Percentiles rank a stretch among this genome's conserved stretches.
phyloP scores from a whole-genome alignment of 441 rosid genomes.

The Sinapis alba region DNA sequence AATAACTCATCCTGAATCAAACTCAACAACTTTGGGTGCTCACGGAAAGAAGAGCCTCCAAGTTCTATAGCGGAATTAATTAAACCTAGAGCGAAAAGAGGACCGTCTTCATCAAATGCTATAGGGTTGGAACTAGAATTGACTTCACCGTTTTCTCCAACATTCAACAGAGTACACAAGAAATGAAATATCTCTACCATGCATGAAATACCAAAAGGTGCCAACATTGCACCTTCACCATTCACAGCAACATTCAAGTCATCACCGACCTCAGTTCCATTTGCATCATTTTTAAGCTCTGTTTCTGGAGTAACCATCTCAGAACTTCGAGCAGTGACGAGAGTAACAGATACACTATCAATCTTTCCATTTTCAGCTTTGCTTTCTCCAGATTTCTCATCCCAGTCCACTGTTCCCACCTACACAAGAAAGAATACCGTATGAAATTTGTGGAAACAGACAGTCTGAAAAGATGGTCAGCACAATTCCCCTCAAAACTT shows the following conservation, averaged over 20 bases:
- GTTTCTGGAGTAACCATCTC: slow-evolving; percentile 43
- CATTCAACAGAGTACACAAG: slow-evolving; percentile 80
- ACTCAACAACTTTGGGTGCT: slow-evolving; percentile 65
- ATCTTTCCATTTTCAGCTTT: slow-evolving; percentile 66
- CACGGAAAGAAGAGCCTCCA: slow-evolving; percentile 69
- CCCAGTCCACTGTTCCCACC: slow-evolving; percentile 58
- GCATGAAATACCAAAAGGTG: slow-evolving; percentile 87
- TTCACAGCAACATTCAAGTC: slow-evolving; percentile 47
- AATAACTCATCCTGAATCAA: slow-evolving; percentile 85
- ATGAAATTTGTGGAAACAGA: slow-evolving; percentile 18
- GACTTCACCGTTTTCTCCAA: slow-evolving; percentile 59
- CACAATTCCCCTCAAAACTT: background rate
- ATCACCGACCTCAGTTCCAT: slow-evolving; percentile 42
- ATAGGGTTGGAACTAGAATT: slow-evolving; percentile 72
- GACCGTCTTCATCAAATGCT: slow-evolving; percentile 94
- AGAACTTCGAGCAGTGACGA: slow-evolving; percentile 52
- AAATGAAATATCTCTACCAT: slow-evolving; percentile 94
- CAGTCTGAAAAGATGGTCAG: slow-evolving; percentile 1
- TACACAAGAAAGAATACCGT: slow-evolving; percentile 44
- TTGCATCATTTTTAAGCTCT: slow-evolving; percentile 50
- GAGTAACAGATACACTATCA: slow-evolving; percentile 47
- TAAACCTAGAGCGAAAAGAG: slow-evolving; percentile 90
- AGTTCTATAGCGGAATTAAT: slow-evolving; percentile 89
- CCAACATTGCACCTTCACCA: slow-evolving; percentile 60
- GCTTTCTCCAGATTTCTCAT: slow-evolving; percentile 52